These are phyloP conservation scores for Plantago coronopus DNA, from an alignment of 305 asterid genomes.

Conservation along the genomic window DNA sequence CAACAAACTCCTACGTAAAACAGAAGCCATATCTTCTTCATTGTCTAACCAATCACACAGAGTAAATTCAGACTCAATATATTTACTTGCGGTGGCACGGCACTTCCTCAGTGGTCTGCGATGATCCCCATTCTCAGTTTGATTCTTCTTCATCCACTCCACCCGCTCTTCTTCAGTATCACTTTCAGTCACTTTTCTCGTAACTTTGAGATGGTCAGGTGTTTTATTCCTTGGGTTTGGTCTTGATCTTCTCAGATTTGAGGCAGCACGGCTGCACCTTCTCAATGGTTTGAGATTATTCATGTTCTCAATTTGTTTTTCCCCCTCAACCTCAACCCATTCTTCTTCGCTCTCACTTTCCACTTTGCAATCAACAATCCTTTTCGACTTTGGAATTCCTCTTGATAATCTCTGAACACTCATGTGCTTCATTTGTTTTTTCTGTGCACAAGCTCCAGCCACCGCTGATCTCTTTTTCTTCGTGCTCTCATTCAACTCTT, in stretches of 20 bases:
- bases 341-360: no score
- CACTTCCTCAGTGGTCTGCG: slow-evolving; percentile 36
- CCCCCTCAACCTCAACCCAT: no score
- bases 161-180: slow-evolving; percentile 43
- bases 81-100: slow-evolving; percentile 33
- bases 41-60: slow-evolving; percentile 50
- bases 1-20: slow-evolving; percentile 19
- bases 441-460: no score
- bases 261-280: background rate
- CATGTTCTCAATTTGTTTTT: no score
- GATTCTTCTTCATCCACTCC: slow-evolving; percentile 35
- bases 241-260: slow-evolving; percentile 18
- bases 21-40: slow-evolving; percentile 38
- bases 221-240: slow-evolving; percentile 28
- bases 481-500: slow-evolving; percentile 23
- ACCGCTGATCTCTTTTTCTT: background rate
- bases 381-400: background rate
- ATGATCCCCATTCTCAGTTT: slow-evolving; percentile 19
- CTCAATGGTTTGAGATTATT: no score
- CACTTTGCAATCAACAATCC: background rate
- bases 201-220: slow-evolving; percentile 17
- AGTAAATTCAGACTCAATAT: slow-evolving; percentile 28
- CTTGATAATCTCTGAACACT: no score
- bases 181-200: slow-evolving; percentile 26
- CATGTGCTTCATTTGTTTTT: no score